These are phyloP conservation scores for Aspergillus biplanus DNA, from an alignment of 495 filamentous ascomycete species.

Conservation along the genomic window DNA sequence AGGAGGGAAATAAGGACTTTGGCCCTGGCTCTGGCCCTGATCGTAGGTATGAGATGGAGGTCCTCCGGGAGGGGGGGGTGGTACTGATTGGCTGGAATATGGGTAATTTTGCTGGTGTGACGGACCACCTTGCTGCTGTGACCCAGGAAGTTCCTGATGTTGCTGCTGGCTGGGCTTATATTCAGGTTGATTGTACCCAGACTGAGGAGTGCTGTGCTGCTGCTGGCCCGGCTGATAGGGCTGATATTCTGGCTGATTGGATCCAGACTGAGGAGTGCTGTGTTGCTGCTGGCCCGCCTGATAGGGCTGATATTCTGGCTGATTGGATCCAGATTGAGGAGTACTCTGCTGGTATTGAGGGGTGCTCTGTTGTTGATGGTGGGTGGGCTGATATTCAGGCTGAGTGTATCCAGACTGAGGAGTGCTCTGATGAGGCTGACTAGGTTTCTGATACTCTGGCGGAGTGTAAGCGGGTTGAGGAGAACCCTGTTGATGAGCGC, in stretches of 20 bases:
- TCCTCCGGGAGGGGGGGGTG: constrained; percentile 46
- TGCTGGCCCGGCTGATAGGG: constrained; percentile 5
- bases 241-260: constrained; percentile 11
- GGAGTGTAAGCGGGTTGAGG: constrained; percentile 7
- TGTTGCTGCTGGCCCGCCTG: background rate
- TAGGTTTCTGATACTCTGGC: constrained; percentile 10
- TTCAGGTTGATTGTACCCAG: constrained; percentile 8
- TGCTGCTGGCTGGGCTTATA: constrained; percentile 11
- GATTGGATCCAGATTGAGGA: constrained; percentile 8
- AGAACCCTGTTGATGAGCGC: constrained; percentile 10
- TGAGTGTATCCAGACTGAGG: constrained; percentile 18
- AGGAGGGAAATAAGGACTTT: constrained; percentile 48
- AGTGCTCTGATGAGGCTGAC: constrained; percentile 18
- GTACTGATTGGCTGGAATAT: constrained; percentile 48
- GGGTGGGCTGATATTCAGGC: constrained; percentile 9
- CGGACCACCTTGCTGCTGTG: constrained; percentile 3
- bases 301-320: constrained; percentile 1
- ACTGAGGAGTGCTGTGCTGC: constrained; percentile 16
- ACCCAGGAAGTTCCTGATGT: constrained; percentile 3
- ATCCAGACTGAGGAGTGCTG: background rate
- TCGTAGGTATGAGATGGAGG: constrained; percentile 26
- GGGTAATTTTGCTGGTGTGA: constrained; percentile 31
- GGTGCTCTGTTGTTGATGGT: constrained; percentile 17
- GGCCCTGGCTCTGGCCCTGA: constrained; percentile 19
- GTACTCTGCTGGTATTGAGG: constrained; percentile 18